Percentiles rank a stretch among this genome's conserved stretches.
Evolutionary conservation across 495 filamentous ascomycete species (phyloP).

Genomic region (Chlorociboria aeruginascens): DNA sequence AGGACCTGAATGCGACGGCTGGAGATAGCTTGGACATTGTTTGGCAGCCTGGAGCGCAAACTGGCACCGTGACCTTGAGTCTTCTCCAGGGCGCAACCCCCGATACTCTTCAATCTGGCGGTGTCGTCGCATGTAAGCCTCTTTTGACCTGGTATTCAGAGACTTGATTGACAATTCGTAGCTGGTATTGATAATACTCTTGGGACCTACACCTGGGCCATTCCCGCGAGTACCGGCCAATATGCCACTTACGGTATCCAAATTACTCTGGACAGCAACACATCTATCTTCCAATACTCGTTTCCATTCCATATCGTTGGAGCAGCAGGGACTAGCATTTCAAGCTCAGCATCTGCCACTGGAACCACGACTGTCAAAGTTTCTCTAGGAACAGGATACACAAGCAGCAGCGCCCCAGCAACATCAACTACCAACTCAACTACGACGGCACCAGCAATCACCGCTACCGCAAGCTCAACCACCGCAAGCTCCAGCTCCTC

Average conservation of each 20-base stretch:
- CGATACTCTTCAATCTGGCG: constrained; percentile 1
- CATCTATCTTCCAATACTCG: constrained; percentile 14
- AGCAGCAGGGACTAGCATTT: background rate
- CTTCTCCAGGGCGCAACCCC: constrained; percentile 12
- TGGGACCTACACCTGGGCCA: constrained; percentile 7
- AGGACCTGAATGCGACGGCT: constrained; percentile 2
- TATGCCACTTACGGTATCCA: constrained; percentile 13
- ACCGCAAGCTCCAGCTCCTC: background rate
- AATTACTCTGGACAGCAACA: constrained; percentile 7
- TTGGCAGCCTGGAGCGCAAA: constrained; percentile 4
- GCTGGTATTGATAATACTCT: constrained; percentile 6
- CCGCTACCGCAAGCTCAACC: background rate
- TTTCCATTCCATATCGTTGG: constrained; percentile 14
- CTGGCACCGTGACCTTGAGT: constrained; percentile 9
- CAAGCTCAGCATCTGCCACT: background rate
- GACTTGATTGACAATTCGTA: constrained; percentile 5
- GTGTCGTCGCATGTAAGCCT: constrained; percentile 7
- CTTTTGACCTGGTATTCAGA: background rate
- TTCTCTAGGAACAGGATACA: background rate
- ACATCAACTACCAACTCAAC: background rate
- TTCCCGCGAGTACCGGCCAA: background rate
- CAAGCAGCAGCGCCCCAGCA: background rate
- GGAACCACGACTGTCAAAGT: background rate
- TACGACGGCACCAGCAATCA: background rate
- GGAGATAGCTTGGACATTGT: constrained; percentile 11